Evolutionary conservation across 805 yeast genomes (phyloP).

Genomic region (Brettanomyces naardenensis): DNA sequence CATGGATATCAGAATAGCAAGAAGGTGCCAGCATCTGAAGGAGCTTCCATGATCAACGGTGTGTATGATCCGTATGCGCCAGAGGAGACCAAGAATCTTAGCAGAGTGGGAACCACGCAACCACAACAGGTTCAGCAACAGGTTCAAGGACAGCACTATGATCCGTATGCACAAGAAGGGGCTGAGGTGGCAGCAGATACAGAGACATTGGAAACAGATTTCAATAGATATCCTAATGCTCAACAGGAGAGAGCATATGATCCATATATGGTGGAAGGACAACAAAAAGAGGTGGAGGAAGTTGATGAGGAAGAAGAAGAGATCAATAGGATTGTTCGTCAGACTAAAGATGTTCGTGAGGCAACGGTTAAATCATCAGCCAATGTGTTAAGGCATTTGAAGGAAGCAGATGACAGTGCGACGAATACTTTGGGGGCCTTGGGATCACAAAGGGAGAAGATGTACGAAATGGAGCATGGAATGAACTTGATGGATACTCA

Average conservation of each 20-base stretch:
- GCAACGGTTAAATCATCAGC: constrained; percentile 81
- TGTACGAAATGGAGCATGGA: constrained; percentile 73
- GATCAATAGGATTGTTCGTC: constrained; percentile 73
- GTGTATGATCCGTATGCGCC: constrained; percentile 23
- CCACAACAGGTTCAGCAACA: constrained; percentile 4
- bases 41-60: no score
- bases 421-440: constrained; percentile 83
- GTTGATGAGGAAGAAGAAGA: constrained; percentile 89
- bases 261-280: constrained; percentile 6
- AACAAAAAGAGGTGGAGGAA: constrained; percentile 26
- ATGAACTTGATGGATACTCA: constrained; percentile 74
- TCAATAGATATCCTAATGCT: constrained; percentile 4
- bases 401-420: constrained; percentile 66
- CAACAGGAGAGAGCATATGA: constrained; percentile 3
- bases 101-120: not conserved
- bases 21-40: not conserved
- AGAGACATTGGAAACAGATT: constrained; percentile 5
- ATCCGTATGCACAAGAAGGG: constrained; percentile 22
- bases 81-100: constrained; percentile 4
- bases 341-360: constrained; percentile 56
- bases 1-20: not conserved
- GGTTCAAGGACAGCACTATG: constrained; percentile 8
- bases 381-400: constrained; percentile 67
- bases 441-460: constrained; percentile 87
- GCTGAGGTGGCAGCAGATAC: no score